Evolutionary conservation across 805 yeast genomes (phyloP), one percentile per base, ranked within the genome.

Genomic region (Brettanomyces nanus): DNA sequence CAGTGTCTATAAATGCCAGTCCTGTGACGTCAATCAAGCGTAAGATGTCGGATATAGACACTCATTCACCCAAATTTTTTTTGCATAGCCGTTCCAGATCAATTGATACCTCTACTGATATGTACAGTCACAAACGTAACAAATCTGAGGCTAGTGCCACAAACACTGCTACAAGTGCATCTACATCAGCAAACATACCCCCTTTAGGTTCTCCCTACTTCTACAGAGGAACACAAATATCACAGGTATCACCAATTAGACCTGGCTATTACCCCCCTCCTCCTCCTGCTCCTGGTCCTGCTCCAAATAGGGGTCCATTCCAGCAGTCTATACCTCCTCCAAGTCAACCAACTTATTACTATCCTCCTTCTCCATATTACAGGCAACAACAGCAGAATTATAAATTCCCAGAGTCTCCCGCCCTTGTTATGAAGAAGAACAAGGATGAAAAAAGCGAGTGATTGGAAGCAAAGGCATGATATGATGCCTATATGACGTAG

Each of bases 161-260:
- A 3, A 41, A 49, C 13, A 9, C 28, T 2, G 17, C 29, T 9
- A 28, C 40, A 3, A n/a, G n/a, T n/a, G n/a, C n/a, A n/a, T n/a
- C n/a, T n/a, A n/a, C n/a, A n/a, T n/a, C n/a, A n/a, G n/a, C n/a
- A n/a, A n/a, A n/a, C n/a, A n/a, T n/a, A n/a, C n/a, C n/a, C n/a
- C 31, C 40, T n/a, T 38, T 48, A 10, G 51, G 48, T 13, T 48
- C 54, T 4, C 55, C 53, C 3, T 49, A 51, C 30, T 25, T 43
- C 15, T 47, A 49, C 31, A 38, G 51, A 20, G 55, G 46, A 7
- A 35, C 9, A 23, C 26, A 23, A 23, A 7, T 9, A 11, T 11
- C 26, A 23, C 26, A 23, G 26, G 26, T 7, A 7, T 23, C 26
- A 11, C 26, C 26, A 23, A 11, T 23, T 7, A 23, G 26, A 11